Evolutionary conservation across 2,329 filamentous ascomycete genomes (phyloP), one percentile per base, ranked within the genome.

Genomic region (Colletotrichum falcatum): DNA sequence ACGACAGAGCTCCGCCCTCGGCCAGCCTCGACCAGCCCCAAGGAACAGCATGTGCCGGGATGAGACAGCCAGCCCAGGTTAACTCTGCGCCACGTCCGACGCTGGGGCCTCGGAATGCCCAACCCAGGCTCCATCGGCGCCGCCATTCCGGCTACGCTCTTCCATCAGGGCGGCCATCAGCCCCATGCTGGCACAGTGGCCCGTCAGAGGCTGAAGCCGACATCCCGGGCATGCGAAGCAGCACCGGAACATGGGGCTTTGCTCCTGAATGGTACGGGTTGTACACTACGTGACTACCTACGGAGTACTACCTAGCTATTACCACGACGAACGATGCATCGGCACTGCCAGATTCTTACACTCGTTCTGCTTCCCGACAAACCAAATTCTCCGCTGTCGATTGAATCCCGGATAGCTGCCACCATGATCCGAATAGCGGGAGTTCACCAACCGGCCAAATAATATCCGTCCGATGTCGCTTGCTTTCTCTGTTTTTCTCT

Each of bases 21-120:
- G 33, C 39, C 18, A 61, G 55, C 51, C 33, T 33, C 54, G n/a
- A 42, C 39, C 18, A 61, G 55, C 59, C 53, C 53, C 59, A n/a
- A 16, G 53, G 60, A 16, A 44, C 62, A 61, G 20, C 26, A 42
- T 37, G 44, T 67, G 46, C 64, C 44, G 35, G 66, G 63, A 46
- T 66, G 56, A 28, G 67, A 66, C 51, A 48, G 20, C 55, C 63
- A 61, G 30, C 49, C 51, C 49, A 56, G 26, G 58, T 54, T 53
- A 33, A 59, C 51, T 59, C 64, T 67, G 68, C 68, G 68, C 68
- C 68, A 67, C 68, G 49, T n/a, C 68, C 64, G 64, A 68, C 39
- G 68, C 61, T 44, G 46, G 46, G 60, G 42, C 64, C 58, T 71
- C 59, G 58, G 53, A 63, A 67, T 67, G 46, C 51, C 58, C 59